Conservation (phyloP, 2,329 filamentous ascomycete species). For the Alternaria arborescens region DNA sequence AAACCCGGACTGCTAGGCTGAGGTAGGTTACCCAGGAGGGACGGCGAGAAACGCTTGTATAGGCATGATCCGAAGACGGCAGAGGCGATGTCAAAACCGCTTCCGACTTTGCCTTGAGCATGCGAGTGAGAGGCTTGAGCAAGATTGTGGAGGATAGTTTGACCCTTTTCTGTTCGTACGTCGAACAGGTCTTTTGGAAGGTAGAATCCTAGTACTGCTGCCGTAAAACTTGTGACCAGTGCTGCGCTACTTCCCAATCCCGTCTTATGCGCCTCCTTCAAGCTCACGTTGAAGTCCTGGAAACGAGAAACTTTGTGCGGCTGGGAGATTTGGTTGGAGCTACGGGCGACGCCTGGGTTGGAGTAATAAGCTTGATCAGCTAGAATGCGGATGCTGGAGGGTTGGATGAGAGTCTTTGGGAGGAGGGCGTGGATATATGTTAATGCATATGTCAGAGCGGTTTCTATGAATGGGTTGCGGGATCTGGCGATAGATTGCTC, state of each 20-base stretch:
- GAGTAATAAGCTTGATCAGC: conserved; percentile 99
- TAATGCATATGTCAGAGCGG: conserved; percentile 84
- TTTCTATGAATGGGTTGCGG: conserved; percentile 89
- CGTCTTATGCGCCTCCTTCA: conserved; percentile 88
- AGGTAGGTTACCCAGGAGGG: conserved; percentile 72
- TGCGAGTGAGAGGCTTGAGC: conserved; percentile 94
- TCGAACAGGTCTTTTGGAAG: conserved; percentile 66
- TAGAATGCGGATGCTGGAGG: conserved; percentile 82
- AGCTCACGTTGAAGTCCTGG: conserved; percentile 76
- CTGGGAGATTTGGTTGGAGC: conserved; percentile 2
- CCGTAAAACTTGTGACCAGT: conserved; percentile 86
- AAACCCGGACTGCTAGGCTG: conserved; percentile 74
- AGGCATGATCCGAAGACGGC: conserved; percentile 91
- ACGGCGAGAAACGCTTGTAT: conserved; percentile 91
- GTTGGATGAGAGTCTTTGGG: conserved; percentile 65
- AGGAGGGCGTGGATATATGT: conserved; percentile 73
- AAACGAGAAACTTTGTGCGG: conserved; percentile 64
- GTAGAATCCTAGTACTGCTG: conserved; percentile 79
- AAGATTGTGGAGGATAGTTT: conserved; percentile 82
- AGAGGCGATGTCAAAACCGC: conserved; percentile 92
- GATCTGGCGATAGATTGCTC: conserved; percentile 54
- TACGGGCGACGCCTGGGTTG: conserved; percentile 34
- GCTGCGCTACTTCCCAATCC: conserved; percentile 94
- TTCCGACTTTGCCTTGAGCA: conserved; percentile 95
- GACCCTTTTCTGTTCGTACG: conserved; percentile 63